Evolutionary conservation across 305 asterid species (phyloP).

Genomic region (Withania somnifera): DNA sequence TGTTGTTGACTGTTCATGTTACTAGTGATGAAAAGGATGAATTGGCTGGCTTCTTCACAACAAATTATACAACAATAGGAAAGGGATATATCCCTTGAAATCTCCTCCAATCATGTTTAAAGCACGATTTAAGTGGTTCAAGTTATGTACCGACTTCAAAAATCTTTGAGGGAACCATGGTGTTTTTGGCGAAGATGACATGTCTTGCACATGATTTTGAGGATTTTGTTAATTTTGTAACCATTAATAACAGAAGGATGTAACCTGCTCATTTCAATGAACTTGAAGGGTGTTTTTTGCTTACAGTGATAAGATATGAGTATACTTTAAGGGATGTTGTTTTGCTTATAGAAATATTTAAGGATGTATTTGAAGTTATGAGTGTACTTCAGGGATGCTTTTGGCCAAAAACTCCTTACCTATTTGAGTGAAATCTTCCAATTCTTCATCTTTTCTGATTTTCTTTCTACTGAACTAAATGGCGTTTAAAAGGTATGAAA

Average conservation of each 20-base stretch:
- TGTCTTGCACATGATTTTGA: not conserved
- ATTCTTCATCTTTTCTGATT: not conserved
- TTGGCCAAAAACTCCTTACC: not conserved
- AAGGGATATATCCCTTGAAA: not conserved
- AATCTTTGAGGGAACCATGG: not conserved
- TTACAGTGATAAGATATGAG: not conserved
- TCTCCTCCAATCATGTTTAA: not conserved
- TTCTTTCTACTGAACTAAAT: not conserved
- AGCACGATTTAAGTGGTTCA: not conserved
- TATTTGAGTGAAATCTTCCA: not conserved
- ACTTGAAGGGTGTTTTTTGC: not conserved
- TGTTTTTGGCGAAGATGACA: not conserved
- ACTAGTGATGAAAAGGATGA: not conserved
- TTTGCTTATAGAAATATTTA: not conserved
- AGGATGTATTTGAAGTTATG: not conserved
- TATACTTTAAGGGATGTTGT: not conserved
- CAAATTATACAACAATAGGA: not conserved
- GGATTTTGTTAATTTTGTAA: not conserved
- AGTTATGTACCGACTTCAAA: not conserved
- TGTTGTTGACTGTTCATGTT: not conserved
- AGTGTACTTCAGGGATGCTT: not conserved
- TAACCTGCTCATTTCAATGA: not conserved
- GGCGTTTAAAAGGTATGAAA: not conserved
- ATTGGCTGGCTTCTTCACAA: not conserved
- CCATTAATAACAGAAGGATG: not conserved